Percentiles rank a stretch among this genome's conserved stretches.
These are phyloP conservation scores for Licmophora abbreviata DNA, from an alignment of 108 stramenopile species.

Conservation along the genomic window DNA sequence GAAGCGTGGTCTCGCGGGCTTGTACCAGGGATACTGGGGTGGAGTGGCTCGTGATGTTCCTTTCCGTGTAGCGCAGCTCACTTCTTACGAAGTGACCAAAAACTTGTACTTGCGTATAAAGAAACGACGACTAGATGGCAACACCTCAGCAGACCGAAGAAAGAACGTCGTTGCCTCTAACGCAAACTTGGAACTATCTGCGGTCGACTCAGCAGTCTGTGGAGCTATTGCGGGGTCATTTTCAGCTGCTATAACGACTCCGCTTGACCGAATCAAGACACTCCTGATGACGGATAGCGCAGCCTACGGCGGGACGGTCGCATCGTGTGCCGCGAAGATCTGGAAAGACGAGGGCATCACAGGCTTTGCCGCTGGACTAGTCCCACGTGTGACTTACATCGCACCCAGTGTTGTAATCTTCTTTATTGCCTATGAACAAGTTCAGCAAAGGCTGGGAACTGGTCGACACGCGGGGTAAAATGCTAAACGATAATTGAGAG, in stretches of 20 bases:
- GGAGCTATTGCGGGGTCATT: conserved; percentile 73
- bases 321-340: conserved; percentile 45
- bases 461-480: no score
- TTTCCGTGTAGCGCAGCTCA: conserved; percentile 72
- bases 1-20: conserved; percentile 43
- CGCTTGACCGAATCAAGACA: conserved; percentile 74
- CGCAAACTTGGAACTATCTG: conserved; percentile 26
- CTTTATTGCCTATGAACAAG: conserved; percentile 73
- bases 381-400: conserved; percentile 68
- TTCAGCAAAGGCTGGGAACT: conserved; percentile 43
- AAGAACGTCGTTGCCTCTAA: no score
- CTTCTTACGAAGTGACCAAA: conserved; percentile 70
- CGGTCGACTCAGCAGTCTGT: conserved; percentile 61
- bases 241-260: conserved; percentile 65
- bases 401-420: conserved; percentile 79
- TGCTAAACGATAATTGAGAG: no score
- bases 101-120: conserved; percentile 28
- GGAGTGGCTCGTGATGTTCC: conserved; percentile 70
- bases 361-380: conserved; percentile 53
- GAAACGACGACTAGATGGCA: not conserved
- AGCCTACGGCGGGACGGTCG: conserved; percentile 48
- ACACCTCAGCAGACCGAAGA: conserved; percentile 24
- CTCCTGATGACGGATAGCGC: conserved; percentile 69
- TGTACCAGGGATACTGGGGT: conserved; percentile 58
- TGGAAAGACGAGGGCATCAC: conserved; percentile 47